A percentile compares a stretch with the other conserved stretches of the same genome.
These are phyloP conservation scores for Cladorrhinum sp. DNA, from an alignment of 2,329 filamentous ascomycete genomes.

Conservation along the genomic window DNA sequence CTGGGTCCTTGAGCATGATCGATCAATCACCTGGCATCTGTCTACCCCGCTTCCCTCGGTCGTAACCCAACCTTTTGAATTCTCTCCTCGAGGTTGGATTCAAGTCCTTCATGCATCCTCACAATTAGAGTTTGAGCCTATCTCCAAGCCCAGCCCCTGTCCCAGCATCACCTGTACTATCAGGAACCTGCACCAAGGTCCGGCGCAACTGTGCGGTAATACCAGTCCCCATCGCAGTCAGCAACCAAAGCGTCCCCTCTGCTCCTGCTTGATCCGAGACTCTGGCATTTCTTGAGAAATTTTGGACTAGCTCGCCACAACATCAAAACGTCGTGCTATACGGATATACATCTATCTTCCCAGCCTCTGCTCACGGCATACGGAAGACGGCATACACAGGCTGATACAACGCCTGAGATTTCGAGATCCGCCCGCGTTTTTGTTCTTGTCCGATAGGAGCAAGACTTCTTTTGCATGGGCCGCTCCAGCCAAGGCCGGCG, in stretches of 20 bases:
- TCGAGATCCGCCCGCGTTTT: slow-evolving; percentile 17
- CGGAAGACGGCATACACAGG: slow-evolving; percentile 8
- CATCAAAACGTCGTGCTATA: background rate
- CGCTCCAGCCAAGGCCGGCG: slow-evolving; percentile 19
- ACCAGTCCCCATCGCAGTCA: background rate
- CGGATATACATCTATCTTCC: background rate
- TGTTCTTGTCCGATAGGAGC: slow-evolving; percentile 23
- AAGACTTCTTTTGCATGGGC: slow-evolving; percentile 17
- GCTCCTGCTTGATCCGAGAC: too few relatives aligned
- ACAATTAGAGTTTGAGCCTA: background rate
- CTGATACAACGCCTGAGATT: slow-evolving; percentile 16
- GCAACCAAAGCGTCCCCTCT: background rate
- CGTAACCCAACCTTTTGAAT: background rate
- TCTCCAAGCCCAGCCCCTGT: background rate
- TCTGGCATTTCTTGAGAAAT: background rate
- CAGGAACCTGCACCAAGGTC: slow-evolving; percentile 6
- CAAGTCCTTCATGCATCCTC: background rate
- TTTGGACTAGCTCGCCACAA: slow-evolving; percentile 2
- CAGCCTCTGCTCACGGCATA: background rate
- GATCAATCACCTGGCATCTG: background rate
- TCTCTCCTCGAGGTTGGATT: background rate
- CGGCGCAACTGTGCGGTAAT: slow-evolving; percentile 17
- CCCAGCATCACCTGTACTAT: slow-evolving; percentile 8
- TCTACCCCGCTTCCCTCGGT: background rate
- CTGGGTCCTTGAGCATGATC: background rate